Evolutionary conservation across 139 green algal species (phyloP).

Genomic region (Chlamydomonas sphaeroides): DNA sequence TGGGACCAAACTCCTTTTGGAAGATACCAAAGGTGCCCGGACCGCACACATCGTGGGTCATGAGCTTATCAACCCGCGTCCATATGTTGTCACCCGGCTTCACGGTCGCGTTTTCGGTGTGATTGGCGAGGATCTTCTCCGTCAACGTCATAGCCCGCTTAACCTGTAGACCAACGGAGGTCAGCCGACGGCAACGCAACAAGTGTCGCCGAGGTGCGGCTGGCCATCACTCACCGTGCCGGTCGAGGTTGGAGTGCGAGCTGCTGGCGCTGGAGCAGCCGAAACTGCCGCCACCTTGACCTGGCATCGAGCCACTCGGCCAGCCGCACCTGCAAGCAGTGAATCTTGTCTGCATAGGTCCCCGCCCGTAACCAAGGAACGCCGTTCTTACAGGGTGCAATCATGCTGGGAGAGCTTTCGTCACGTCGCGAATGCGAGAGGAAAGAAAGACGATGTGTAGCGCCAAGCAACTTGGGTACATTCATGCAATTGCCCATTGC

Average conservation of each 20-base stretch:
- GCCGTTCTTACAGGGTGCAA: too few relatives aligned
- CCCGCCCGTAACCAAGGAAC: too few relatives aligned
- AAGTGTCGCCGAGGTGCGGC: not conserved
- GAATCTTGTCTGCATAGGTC: too few relatives aligned
- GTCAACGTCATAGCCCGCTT: conserved; percentile 95
- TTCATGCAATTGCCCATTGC: too few relatives aligned
- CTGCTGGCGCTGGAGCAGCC: conserved; percentile 42
- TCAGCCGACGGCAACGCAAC: too few relatives aligned
- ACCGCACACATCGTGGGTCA: conserved; percentile 97
- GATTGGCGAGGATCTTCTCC: conserved; percentile 93
- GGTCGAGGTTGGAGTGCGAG: conserved; percentile 62
- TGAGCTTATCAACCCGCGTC: conserved; percentile 92
- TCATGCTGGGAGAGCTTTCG: too few relatives aligned
- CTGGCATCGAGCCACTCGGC: not conserved
- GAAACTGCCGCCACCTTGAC: conserved; percentile 51
- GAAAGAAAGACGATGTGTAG: too few relatives aligned
- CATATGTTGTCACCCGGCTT: conserved; percentile 93
- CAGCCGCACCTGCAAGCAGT: conserved; percentile 1
- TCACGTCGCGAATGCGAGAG: too few relatives aligned
- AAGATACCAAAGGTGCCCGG: conserved; percentile 96
- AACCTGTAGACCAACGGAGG: conserved; percentile 62
- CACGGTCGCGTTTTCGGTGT: conserved; percentile 75
- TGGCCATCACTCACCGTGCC: conserved; percentile 54
- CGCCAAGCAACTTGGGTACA: too few relatives aligned
- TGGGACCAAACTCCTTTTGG: conserved; percentile 93